Evolutionary conservation across 495 filamentous ascomycete species (phyloP).

Genomic region (Aspergillus indologenus): DNA sequence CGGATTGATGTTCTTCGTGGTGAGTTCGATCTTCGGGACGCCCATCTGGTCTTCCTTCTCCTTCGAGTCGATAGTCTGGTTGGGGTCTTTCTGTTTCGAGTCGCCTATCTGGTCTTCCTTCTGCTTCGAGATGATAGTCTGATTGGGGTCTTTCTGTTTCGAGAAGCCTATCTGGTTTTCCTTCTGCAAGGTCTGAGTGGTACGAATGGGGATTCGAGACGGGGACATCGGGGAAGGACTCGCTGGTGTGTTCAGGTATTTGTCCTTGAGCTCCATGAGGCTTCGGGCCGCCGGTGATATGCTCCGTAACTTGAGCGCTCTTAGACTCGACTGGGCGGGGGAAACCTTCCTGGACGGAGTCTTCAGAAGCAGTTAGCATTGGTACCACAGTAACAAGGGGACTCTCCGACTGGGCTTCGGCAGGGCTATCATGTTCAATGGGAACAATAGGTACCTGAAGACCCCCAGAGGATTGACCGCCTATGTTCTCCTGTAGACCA

Average conservation of each 20-base stretch:
- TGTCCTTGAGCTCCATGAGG: no score
- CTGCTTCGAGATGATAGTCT: no score
- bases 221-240: neutral
- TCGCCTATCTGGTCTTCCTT: no score
- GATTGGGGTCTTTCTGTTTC: no score
- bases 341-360: neutral
- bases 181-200: no score
- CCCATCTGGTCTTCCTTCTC: neutral
- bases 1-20: no score
- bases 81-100: no score
- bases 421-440: constrained; percentile 48
- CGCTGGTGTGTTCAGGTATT: no score
- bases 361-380: neutral
- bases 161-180: no score
- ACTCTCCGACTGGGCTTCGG: constrained; percentile 27
- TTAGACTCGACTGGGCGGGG: neutral
- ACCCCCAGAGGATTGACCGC: neutral
- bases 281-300: neutral
- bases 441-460: neutral
- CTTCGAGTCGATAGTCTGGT: no score
- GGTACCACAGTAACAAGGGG: constrained; percentile 24
- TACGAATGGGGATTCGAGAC: neutral
- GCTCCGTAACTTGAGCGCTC: neutral
- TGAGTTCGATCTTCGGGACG: no score
- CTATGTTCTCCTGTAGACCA: constrained; percentile 18